Evolutionary conservation across 257 asterid species (phyloP), one percentile per base, ranked within the genome.

Genomic region (Dorcoceras hygrometricum): DNA sequence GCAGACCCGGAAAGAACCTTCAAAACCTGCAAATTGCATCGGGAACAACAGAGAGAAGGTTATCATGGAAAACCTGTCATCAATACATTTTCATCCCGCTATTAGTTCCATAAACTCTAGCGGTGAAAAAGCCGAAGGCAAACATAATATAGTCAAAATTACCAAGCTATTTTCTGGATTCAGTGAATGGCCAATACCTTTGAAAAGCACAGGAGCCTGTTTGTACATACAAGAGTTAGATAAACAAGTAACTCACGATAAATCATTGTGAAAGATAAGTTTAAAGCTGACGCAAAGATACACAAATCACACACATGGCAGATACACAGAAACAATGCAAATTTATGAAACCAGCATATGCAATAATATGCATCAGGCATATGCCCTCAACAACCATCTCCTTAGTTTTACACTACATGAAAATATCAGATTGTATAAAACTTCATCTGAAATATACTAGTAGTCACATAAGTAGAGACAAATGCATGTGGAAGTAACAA

Each of bases 181-280:
- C 57, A 89, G 48, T 12, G 88, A 78, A 57, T 89, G 96, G 60
- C 94, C 89, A 18, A 84, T 84, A 69, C 96, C 96, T 62, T 79
- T 84, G 71, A 84, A 89, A 68, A 89, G 84, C 51, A 89, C 83
- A 62, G 96, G 94, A 26, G 89, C 94, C 96, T 89, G 83, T 60
- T 65, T 67, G 64, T 5, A 72, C 54, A 70, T 55, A 76, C 5
- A 31, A 36, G 23, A 66, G 67, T 46, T 3, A 50, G 36, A 36
- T 55, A 10, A 66, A 43, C 32, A 36, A 48, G 56, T 29, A 39
- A 39, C n/a, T 12, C 51, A 1, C 4, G 19, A 43, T 14, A 4
- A n/a, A 46, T 46, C 54, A 46, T 46, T 46, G 54, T 1, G 20
- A 46, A 46, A 14, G 14, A 46, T 18, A 16, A 5, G 43, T 23